Evolutionary conservation across 768 basidiomycete species (phyloP).

Genomic region (Collybia nuda): DNA sequence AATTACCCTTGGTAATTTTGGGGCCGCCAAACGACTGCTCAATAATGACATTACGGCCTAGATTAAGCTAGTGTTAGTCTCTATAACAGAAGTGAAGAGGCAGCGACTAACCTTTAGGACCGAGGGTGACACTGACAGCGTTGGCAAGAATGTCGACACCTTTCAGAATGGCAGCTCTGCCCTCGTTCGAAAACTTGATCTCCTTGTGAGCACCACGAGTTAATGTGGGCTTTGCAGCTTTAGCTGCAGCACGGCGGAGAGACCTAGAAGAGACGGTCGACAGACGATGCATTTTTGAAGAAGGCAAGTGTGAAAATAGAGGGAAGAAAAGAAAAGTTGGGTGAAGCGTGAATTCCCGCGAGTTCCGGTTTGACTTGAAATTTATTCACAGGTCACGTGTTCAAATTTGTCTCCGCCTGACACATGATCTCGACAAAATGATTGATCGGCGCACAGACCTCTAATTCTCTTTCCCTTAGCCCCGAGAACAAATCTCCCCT

Average conservation of each 20-base stretch:
- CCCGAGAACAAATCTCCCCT: background rate
- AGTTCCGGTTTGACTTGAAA: background rate
- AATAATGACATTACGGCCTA: constrained; percentile 97
- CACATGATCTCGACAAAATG: constrained; percentile 7
- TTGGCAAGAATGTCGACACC: constrained; percentile 97
- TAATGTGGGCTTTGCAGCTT: constrained; percentile 51
- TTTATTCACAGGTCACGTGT: constrained; percentile 4
- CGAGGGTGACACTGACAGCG: constrained; percentile 94
- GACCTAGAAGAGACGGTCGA: constrained; percentile 64
- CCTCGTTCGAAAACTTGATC: constrained; percentile 95
- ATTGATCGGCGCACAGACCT: constrained; percentile 9
- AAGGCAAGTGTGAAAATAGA: too few species aligned
- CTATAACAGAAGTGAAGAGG: background rate
- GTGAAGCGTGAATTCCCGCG: background rate
- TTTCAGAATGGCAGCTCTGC: constrained; percentile 88
- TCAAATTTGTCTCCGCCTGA: background rate
- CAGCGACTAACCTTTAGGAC: constrained; percentile 76
- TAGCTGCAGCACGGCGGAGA: constrained; percentile 65
- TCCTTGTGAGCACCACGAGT: constrained; percentile 89
- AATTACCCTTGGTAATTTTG: constrained; percentile 92
- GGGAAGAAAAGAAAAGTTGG: background rate
- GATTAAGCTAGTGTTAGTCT: constrained; percentile 10
- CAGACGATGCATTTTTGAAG: constrained; percentile 65
- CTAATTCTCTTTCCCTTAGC: background rate
- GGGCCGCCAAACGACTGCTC: constrained; percentile 89